A percentile compares a stretch with the other conserved stretches of the same genome.
Evolutionary conservation across 345 rosid species (phyloP).

Genomic region (Populus deltoides): DNA sequence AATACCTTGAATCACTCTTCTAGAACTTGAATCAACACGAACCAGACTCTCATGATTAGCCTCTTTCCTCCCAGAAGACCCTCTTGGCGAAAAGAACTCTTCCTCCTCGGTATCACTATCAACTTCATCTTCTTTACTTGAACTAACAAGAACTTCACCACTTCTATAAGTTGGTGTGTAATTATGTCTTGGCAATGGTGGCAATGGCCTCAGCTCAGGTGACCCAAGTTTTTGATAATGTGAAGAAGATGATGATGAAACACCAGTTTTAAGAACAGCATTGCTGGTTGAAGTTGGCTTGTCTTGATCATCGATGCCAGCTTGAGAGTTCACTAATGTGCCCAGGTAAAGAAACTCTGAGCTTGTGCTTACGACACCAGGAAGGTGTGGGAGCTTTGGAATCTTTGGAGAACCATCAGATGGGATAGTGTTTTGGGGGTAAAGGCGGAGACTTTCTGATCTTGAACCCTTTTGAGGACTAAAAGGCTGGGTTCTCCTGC

Average conservation of each 20-base stretch:
- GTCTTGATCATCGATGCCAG: slow-evolving; percentile 29
- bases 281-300: slow-evolving; percentile 33
- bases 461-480: slow-evolving; percentile 37
- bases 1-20: slow-evolving; percentile 33
- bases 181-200: slow-evolving; percentile 66
- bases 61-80: slow-evolving; percentile 64
- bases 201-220: slow-evolving; percentile 88
- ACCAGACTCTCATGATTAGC: slow-evolving; percentile 26
- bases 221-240: slow-evolving; percentile 65
- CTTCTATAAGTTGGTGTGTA: slow-evolving; percentile 41
- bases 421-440: slow-evolving; percentile 59
- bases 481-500: slow-evolving; percentile 25
- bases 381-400: slow-evolving; percentile 29
- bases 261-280: slow-evolving; percentile 41
- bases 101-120: slow-evolving; percentile 59
- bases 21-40: slow-evolving; percentile 43
- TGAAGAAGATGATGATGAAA: slow-evolving; percentile 31
- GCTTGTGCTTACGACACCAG: slow-evolving; percentile 38
- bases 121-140: slow-evolving; percentile 28
- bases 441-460: slow-evolving; percentile 61
- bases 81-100: slow-evolving; percentile 85
- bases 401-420: slow-evolving; percentile 49
- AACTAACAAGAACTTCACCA: slow-evolving; percentile 34
- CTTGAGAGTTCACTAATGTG: slow-evolving; percentile 53
- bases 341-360: slow-evolving; percentile 90